Base-by-base conservation (phyloP, 75 land plant species). In the Pinus tabuliformis region DNA sequence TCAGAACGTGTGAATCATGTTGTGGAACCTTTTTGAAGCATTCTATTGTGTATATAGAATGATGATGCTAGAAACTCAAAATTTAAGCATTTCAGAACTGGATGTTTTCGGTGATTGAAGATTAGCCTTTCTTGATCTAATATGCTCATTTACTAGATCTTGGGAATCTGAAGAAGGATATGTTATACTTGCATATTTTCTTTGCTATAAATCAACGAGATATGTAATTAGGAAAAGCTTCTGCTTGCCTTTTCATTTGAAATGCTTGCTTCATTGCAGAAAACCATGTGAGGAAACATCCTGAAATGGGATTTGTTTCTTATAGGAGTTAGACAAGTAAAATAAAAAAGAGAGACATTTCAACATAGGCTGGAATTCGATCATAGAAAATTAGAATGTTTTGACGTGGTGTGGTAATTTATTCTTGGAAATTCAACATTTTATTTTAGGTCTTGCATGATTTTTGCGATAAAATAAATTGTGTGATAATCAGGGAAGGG, bases 401-500 rank as follows among this genome's bases (percentile, higher is more conserved):
- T 28, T 28, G 66, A 21, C 18, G 11, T 37, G 8, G 52, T 37
- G 3, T 68, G 72, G 52, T 42, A 8, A 68, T 39, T 11, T 42
- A 68, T 11, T 68, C 39, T n/a, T 68, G 42, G 72, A 68, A 68
- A 20, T 68, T n/a, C 22, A 68, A 68, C 13, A 20, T 39, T 36
- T 8, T 39, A 9, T 42, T 3, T 68, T 62, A 12, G 28, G 28
- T 20, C 39, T 6, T 42, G 14, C 42, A 68, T 66, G 70, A 21
- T 42, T 68, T 73, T 56, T 73, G 74, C 58, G 24, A 56, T 56
- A 15, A 73, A 73, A 60, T 60, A 20, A 71, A 9, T 15, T 71
- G 56, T 37, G 42, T 59, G 21, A 57, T 62, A 75, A 42, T 64
- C 75, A 93, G 94, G 87, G 99, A 96, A 62, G 92, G 89, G 2